A percentile compares a stretch with the other conserved stretches of the same genome.
These are phyloP conservation scores for Cucurbita pepo DNA, from an alignment of 306 rosid species.

Conservation along the genomic window DNA sequence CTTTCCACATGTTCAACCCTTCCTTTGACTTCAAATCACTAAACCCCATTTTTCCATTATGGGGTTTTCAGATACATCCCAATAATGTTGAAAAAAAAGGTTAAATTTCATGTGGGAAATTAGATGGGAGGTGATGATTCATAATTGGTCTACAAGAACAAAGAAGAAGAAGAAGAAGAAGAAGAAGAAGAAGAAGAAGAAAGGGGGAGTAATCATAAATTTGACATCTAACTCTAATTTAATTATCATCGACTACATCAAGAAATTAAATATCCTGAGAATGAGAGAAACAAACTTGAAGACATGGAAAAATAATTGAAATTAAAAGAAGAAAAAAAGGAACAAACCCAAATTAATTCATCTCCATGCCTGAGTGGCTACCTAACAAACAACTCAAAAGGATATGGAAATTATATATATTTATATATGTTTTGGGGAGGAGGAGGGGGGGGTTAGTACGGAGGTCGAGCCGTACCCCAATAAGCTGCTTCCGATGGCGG, in stretches of 20 bases:
- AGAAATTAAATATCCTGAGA: not conserved
- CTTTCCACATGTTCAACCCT: not conserved
- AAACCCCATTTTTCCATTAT: not conserved
- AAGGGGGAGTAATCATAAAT: not conserved
- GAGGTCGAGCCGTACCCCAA: constrained; percentile 71
- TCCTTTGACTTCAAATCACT: not conserved
- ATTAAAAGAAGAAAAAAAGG: not conserved
- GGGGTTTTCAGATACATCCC: not conserved
- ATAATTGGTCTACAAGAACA: not conserved
- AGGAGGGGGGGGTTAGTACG: constrained; percentile 23
- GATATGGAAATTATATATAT: not conserved
- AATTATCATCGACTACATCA: not conserved
- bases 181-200: not conserved
- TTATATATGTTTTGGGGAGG: not conserved
- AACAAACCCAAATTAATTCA: not conserved
- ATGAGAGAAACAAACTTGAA: not conserved
- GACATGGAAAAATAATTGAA: not conserved
- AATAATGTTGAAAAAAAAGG: no score
- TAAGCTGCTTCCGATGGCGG: constrained; percentile 59
- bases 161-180: not conserved
- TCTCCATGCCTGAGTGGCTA: not conserved
- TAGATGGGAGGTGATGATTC: not conserved
- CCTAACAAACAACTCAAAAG: not conserved
- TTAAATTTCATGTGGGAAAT: not conserved
- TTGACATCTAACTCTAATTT: constrained; percentile 1